Evolutionary conservation across 2,329 filamentous ascomycete species (phyloP).

Genomic region (Graphilbum fragrans): DNA sequence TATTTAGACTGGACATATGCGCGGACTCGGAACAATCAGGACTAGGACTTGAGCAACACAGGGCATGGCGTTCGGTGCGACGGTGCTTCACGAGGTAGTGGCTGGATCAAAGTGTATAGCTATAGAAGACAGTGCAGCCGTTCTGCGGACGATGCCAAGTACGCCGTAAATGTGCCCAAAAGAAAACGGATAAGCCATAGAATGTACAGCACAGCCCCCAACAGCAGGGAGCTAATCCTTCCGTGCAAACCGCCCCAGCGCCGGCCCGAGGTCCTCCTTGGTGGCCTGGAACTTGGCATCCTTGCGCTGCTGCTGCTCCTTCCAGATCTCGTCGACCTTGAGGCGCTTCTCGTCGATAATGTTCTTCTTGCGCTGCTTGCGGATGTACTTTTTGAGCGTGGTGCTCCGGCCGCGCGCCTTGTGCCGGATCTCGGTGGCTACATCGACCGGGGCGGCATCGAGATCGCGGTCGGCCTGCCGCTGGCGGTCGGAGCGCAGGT

Average conservation of each 20-base stretch:
- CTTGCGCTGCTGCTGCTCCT: constrained; percentile 56
- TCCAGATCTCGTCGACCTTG: constrained; percentile 72
- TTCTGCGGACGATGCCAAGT: no score
- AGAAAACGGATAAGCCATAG: no score
- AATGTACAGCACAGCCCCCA: no score
- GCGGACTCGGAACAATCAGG: no score
- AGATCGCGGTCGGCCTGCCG: constrained; percentile 66
- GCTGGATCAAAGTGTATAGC: no score
- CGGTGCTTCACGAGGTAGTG: no score
- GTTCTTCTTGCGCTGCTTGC: constrained; percentile 88
- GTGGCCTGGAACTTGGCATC: constrained; percentile 50
- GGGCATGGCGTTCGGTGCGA: no score
- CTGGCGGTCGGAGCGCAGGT: constrained; percentile 69
- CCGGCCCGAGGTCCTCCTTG: constrained; percentile 69
- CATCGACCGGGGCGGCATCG: constrained; percentile 50
- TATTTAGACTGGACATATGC: no score
- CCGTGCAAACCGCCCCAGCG: constrained; percentile 71
- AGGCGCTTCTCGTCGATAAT: constrained; percentile 92
- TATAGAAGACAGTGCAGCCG: no score
- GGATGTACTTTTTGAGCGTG: constrained; percentile 72
- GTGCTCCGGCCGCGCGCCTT: constrained; percentile 71
- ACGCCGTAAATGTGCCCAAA: no score
- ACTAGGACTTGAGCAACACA: no score
- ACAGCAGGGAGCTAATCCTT: constrained; percentile 49
- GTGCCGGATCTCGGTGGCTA: constrained; percentile 56